phyloP scores from a whole-genome alignment of 2,329 filamentous ascomycete species.

The Colletotrichum costaricense region DNA sequence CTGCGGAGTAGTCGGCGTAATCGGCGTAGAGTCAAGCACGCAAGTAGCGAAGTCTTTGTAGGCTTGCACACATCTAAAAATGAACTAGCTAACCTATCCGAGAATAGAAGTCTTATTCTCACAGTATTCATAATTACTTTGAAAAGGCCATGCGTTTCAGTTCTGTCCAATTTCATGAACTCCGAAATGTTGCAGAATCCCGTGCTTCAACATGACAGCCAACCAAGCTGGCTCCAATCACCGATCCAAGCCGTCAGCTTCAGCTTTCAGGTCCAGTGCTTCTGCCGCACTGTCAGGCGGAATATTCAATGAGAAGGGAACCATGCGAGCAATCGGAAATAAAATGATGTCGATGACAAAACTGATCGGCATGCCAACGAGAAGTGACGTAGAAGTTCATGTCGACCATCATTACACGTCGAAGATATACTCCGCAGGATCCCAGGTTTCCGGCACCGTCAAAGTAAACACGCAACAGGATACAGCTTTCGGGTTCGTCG shows the following conservation, averaged over 20 bases:
- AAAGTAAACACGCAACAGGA: slow-evolving; percentile 56
- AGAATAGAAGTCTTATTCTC: background rate
- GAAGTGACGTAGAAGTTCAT: slow-evolving; percentile 48
- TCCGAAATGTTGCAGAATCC: too few relatives aligned
- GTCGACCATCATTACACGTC: slow-evolving; percentile 64
- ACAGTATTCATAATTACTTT: background rate
- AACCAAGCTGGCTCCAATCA: background rate
- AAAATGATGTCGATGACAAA: background rate
- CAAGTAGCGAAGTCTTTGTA: background rate
- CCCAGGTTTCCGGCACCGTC: slow-evolving; percentile 61
- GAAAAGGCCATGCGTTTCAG: background rate
- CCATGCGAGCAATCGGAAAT: background rate
- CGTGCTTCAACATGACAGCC: background rate
- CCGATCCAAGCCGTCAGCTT: background rate
- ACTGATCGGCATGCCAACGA: background rate
- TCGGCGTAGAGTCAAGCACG: background rate
- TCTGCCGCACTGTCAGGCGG: too few relatives aligned
- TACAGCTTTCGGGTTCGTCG: slow-evolving; percentile 60
- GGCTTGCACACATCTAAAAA: background rate
- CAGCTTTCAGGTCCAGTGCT: background rate
- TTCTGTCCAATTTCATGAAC: background rate
- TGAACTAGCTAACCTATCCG: background rate
- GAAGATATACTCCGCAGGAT: slow-evolving; percentile 66
- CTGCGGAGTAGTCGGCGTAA: background rate
- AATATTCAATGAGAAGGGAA: background rate